Conservation (phyloP, 2,329 filamentous ascomycete genomes). For the Fusarium metavorans region DNA sequence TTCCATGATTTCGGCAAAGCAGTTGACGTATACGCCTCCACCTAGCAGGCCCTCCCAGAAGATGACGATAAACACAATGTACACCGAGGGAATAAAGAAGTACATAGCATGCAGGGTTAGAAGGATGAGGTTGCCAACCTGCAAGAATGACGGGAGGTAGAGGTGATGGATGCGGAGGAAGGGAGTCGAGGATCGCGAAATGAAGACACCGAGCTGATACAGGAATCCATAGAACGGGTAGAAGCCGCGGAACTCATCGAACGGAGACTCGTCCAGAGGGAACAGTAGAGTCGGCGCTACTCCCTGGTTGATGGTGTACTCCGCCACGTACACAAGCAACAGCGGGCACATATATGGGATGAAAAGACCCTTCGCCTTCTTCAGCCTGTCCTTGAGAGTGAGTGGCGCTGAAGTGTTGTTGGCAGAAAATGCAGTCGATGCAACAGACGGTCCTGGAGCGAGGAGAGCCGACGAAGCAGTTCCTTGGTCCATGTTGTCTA, state of each 20-base stretch:
- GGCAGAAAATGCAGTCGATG: slow-evolving; percentile 55
- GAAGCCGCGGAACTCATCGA: slow-evolving; percentile 84
- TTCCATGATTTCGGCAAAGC: slow-evolving; percentile 94
- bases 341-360: slow-evolving; percentile 89
- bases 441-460: slow-evolving; percentile 55
- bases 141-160: slow-evolving; percentile 85
- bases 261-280: slow-evolving; percentile 80
- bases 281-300: slow-evolving; percentile 92
- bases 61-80: slow-evolving; percentile 84
- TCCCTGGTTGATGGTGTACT: slow-evolving; percentile 98
- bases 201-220: slow-evolving; percentile 95
- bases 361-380: slow-evolving; percentile 77
- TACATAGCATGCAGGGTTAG: slow-evolving; percentile 82
- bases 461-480: slow-evolving; percentile 63
- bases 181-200: slow-evolving; percentile 90
- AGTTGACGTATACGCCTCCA: slow-evolving; percentile 94
- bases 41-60: slow-evolving; percentile 97
- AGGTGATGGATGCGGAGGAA: slow-evolving; percentile 85
- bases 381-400: slow-evolving; percentile 65
- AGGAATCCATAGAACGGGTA: slow-evolving; percentile 96
- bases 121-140: slow-evolving; percentile 80
- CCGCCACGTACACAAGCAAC: slow-evolving; percentile 91
- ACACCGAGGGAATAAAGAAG: slow-evolving; percentile 86
- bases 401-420: slow-evolving; percentile 42
- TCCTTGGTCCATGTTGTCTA: slow-evolving; percentile 50